Base-by-base conservation (phyloP, 345 rosid genomes). In the Lagerstroemia speciosa region DNA sequence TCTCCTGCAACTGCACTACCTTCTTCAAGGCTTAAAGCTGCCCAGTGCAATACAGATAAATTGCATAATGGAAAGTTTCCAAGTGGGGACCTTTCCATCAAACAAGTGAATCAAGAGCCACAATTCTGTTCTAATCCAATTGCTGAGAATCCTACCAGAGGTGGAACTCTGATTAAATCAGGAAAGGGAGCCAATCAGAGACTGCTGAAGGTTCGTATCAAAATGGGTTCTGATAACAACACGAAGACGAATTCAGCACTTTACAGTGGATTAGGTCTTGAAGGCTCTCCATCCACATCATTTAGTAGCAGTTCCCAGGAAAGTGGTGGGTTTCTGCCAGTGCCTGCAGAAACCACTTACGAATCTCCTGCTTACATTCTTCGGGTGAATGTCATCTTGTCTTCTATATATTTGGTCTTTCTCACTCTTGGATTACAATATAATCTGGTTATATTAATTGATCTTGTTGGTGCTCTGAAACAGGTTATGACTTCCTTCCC, bases 401-500 rank as follows among this genome's bases (percentile, higher is more conserved):
- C 46, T 29, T 33, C 29, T 32, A n/a, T 55, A 55, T 3, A 34
- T 24, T 36, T 38, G 50, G 61, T 37, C 71, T 72, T 66, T 33
- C 37, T 33, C 34, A 8, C 26, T 38, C 17, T 53, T 31, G 27
- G 27, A 30, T 67, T 50, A 20, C 43, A 50, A 17, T 68, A 36
- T 50, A 16, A 24, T 73, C 38, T 67, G 61, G 37, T 64, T 66
- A 34, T n/a, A 68, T 17, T 63, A 63, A 37, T 37, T 68, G 33
- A 67, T 34, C 20, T 32, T 70, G 24, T 34, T 70, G 57, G 32
- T 82, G 64, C 74, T 45, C 52, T 74, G 71, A 74, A 81, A 79
- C 85, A 89, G 98, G 84, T 76, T 40, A 88, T 89, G 98, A 84
- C 87, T 67, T 80, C 85, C 52, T 65, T 75, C 71, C 78, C 74